Base-by-base conservation (phyloP, 305 asterid genomes). In the Salvia sclarea region DNA sequence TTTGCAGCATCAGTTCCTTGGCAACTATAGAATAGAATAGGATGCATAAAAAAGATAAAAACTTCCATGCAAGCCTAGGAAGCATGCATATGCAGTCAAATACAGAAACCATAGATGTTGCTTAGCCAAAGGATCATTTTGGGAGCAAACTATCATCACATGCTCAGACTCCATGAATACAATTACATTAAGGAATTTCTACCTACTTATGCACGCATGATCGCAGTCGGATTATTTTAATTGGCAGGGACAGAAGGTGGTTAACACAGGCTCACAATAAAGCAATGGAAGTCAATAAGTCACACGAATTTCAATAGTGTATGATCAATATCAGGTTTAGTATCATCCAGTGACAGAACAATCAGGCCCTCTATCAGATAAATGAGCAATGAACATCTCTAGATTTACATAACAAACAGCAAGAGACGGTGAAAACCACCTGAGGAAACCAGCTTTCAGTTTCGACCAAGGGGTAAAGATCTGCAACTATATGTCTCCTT, bases 401-500 rank as follows among this genome's bases (percentile, higher is more conserved):
- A 47, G 47, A 48, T 64, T 50, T 49, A 74, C 49, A 66, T 61
- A 56, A 62, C 78, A 77, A 37, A 47, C 18, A 77, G 44, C 62
- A 52, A 54, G 56, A 72, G 20, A 45, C 48, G 31, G 33, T 31
- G 10, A 76, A 68, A 20, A 61, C 40, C 72, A 76, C 67, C 74
- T 54, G 43, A 8, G 5, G 12, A 57, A 48, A 74, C 49, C 62
- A 66, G 55, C 64, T 54, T 50, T 88, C 82, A 94, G 73, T 94
- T 91, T 60, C 99, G 80, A 63, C 98, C 99, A 30, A 91, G 92
- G 2, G 99, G 97, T 86, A 95, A 61, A n/a, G 99, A 91, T 55
- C 98, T 84, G 80, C 97, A 95, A 53, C 82, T 49, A 54, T 73
- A 95, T 0, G 99, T 95, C 86, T 95, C 97, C 86, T 83, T 95